phyloP scores from a whole-genome alignment of 805 yeast genomes.

The Metschnikowia cubensis region DNA sequence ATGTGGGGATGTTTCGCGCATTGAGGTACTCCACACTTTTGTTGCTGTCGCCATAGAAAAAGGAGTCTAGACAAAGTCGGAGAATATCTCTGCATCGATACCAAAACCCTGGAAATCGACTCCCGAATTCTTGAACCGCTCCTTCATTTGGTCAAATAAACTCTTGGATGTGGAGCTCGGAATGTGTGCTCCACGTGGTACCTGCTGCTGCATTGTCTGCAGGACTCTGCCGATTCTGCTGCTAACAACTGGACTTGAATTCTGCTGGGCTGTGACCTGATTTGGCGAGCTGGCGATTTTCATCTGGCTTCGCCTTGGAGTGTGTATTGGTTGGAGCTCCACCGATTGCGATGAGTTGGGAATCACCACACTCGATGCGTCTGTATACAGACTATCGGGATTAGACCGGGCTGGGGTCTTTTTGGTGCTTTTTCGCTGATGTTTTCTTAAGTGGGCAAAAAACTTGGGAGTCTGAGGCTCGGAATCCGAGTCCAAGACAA shows the following conservation, averaged over 20 bases:
- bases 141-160: conserved; percentile 4
- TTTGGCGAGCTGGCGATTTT: background rate
- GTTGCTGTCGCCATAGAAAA: background rate
- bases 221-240: background rate
- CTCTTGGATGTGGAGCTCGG: background rate
- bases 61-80: background rate
- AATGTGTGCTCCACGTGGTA: background rate
- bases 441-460: background rate
- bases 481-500: background rate
- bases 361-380: conserved; percentile 5
- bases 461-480: background rate
- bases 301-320: background rate
- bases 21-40: background rate
- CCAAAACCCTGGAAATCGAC: conserved; percentile 8
- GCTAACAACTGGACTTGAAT: background rate
- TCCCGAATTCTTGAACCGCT: conserved; percentile 7
- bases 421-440: background rate
- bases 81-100: background rate
- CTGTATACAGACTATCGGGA: background rate
- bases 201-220: background rate
- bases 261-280: too few species aligned
- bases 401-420: background rate
- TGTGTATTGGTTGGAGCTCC: background rate
- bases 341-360: conserved; percentile 10
- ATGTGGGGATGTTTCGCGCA: background rate